Evolutionary conservation across 805 yeast species (phyloP).

Genomic region (Teunomyces kruisii): DNA sequence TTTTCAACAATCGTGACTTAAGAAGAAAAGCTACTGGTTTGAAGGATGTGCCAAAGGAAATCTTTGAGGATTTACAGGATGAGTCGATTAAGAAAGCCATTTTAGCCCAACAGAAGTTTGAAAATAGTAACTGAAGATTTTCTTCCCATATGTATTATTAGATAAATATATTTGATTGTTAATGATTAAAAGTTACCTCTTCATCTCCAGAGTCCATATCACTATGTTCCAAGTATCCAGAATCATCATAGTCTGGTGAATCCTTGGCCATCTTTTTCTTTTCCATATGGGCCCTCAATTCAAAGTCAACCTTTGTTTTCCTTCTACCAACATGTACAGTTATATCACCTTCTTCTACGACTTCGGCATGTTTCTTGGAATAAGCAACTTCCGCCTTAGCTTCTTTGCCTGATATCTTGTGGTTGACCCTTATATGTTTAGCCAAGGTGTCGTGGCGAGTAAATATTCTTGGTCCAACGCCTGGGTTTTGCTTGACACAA

Average conservation of each 20-base stretch:
- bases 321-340: conserved; percentile 47
- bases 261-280: conserved; percentile 23
- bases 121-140: conserved; percentile 22
- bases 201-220: conserved; percentile 17
- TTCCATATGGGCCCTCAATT: conserved; percentile 46
- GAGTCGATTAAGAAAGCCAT: conserved; percentile 62
- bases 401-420: conserved; percentile 45
- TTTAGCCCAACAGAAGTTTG: conserved; percentile 56
- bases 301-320: conserved; percentile 47
- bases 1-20: conserved; percentile 43
- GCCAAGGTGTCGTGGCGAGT: conserved; percentile 93
- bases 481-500: conserved; percentile 70
- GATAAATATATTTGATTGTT: not conserved
- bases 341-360: conserved; percentile 49
- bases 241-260: conserved; percentile 10
- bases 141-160: conserved; percentile 10
- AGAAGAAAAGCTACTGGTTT: conserved; percentile 64
- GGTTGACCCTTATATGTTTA: conserved; percentile 68
- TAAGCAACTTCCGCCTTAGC: conserved; percentile 49
- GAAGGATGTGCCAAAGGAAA: conserved; percentile 51
- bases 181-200: conserved; percentile 11
- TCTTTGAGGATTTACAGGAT: conserved; percentile 51
- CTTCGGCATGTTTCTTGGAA: conserved; percentile 46
- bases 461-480: conserved; percentile 69
- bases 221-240: conserved; percentile 11